phyloP scores from a whole-genome alignment of 2,329 filamentous ascomycete genomes.

The Calonectria honghensis region DNA sequence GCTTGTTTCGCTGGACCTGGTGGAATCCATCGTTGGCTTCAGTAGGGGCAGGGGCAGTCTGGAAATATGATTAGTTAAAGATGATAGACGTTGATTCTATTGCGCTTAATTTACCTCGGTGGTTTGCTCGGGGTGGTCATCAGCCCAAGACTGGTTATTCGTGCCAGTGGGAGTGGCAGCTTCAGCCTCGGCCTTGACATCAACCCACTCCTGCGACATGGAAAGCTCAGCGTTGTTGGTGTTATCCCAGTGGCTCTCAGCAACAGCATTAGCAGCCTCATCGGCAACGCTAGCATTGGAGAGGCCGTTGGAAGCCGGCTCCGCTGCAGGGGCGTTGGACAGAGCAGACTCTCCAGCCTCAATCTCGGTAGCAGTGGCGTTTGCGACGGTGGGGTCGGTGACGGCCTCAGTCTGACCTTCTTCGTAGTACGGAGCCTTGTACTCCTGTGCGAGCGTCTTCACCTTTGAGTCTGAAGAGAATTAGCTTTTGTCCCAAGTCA shows the following conservation, averaged over 20 bases:
- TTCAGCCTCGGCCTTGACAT: constrained; percentile 82
- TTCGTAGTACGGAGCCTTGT: constrained; percentile 65
- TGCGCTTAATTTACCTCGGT: constrained; percentile 62
- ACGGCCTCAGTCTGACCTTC: constrained; percentile 56
- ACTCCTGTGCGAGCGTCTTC: constrained; percentile 70
- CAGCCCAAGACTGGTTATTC: constrained; percentile 85
- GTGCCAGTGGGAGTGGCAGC: constrained; percentile 76
- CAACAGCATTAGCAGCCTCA: constrained; percentile 75
- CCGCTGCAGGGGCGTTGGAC: constrained; percentile 64
- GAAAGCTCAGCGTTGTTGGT: constrained; percentile 65
- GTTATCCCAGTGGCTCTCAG: constrained; percentile 79
- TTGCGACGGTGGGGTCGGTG: constrained; percentile 80
- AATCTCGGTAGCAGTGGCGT: constrained; percentile 82
- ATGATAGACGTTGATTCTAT: background rate
- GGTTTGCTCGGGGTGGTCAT: constrained; percentile 80
- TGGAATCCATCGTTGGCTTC: constrained; percentile 81
- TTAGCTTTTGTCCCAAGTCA: constrained; percentile 45
- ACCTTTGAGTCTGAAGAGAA: constrained; percentile 59
- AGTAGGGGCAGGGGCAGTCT: constrained; percentile 61
- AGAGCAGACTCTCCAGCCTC: constrained; percentile 67
- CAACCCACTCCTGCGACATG: constrained; percentile 82
- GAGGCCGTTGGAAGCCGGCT: constrained; percentile 63
- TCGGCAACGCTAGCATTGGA: constrained; percentile 72
- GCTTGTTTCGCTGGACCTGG: constrained; percentile 79
- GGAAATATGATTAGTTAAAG: constrained; percentile 38